Evolutionary conservation across 768 basidiomycete species (phyloP).

Genomic region (Russula griseocarnosa): DNA sequence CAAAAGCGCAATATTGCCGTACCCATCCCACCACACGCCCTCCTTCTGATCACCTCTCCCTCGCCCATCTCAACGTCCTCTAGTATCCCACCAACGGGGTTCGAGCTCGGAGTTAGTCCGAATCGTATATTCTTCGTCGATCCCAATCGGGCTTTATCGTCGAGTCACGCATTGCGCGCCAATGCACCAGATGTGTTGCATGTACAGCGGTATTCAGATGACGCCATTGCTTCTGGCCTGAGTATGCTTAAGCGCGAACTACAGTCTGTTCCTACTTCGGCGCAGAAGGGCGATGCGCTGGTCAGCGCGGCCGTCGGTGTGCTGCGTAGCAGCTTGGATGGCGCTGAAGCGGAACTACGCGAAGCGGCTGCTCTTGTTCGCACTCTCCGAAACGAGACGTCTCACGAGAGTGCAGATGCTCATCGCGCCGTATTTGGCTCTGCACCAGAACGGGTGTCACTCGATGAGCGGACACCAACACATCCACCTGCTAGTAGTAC

Average conservation of each 20-base stretch:
- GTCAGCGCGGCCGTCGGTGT: constrained; percentile 2
- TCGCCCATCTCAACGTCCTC: constrained; percentile 27
- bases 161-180: constrained; percentile 46
- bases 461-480: neutral
- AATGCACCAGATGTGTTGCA: constrained; percentile 45
- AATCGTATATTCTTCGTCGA: constrained; percentile 48
- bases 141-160: constrained; percentile 54
- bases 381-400: constrained; percentile 3
- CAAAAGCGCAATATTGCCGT: constrained; percentile 25
- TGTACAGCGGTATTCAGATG: constrained; percentile 63
- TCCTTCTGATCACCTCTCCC: constrained; percentile 33
- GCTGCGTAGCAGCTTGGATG: constrained; percentile 1
- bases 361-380: constrained; percentile 11
- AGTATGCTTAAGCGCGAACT: constrained; percentile 14
- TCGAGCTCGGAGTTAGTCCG: constrained; percentile 14
- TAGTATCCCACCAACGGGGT: constrained; percentile 33
- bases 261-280: constrained; percentile 10
- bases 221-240: constrained; percentile 51
- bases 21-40: constrained; percentile 32
- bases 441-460: neutral
- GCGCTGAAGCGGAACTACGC: constrained; percentile 12
- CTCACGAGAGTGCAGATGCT: constrained; percentile 8
- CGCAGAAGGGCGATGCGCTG: constrained; percentile 19
- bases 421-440: constrained; percentile 16
- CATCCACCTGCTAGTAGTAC: neutral